These are phyloP conservation scores for Saitozyma podzolica DNA, from an alignment of 768 basidiomycete species.

Conservation along the genomic window DNA sequence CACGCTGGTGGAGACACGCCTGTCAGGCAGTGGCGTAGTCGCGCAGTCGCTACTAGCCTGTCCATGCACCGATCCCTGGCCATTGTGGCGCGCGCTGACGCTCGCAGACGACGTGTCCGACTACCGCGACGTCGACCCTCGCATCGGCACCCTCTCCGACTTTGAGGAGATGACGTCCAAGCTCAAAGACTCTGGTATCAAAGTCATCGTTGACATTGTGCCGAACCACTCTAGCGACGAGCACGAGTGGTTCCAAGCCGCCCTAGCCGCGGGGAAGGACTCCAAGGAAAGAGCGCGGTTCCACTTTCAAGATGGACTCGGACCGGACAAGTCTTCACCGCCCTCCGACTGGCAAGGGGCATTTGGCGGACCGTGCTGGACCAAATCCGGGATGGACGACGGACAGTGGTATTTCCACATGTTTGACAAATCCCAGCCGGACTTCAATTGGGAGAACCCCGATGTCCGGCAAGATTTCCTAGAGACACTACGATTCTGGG, in stretches of 20 bases:
- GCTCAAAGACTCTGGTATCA: conserved; percentile 11
- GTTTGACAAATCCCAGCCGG: conserved; percentile 29
- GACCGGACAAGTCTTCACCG: conserved; percentile 1
- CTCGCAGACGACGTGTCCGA: conserved; percentile 20
- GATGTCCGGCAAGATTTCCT: conserved; percentile 14
- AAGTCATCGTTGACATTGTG: conserved; percentile 19
- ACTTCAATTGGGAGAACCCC: conserved; percentile 26
- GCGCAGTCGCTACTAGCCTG: not conserved
- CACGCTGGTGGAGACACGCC: too few relatives aligned
- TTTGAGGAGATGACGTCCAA: conserved; percentile 16
- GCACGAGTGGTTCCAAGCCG: conserved; percentile 20
- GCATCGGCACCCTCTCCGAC: conserved; percentile 18
- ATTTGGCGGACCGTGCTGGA: conserved; percentile 30
- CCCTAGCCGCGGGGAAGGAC: conserved; percentile 3
- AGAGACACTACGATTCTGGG: conserved; percentile 6
- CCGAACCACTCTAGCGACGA: conserved; percentile 17
- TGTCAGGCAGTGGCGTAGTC: not conserved
- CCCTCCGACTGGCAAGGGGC: conserved; percentile 23
- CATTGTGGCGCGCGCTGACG: not conserved
- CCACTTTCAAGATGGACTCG: conserved; percentile 1
- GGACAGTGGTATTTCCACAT: conserved; percentile 19
- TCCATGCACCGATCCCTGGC: not conserved
- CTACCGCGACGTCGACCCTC: conserved; percentile 15
- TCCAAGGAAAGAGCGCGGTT: not conserved
- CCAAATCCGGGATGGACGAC: conserved; percentile 16